phyloP scores from a whole-genome alignment of 2,329 filamentous ascomycete genomes.

The Verticillium tricorpus region DNA sequence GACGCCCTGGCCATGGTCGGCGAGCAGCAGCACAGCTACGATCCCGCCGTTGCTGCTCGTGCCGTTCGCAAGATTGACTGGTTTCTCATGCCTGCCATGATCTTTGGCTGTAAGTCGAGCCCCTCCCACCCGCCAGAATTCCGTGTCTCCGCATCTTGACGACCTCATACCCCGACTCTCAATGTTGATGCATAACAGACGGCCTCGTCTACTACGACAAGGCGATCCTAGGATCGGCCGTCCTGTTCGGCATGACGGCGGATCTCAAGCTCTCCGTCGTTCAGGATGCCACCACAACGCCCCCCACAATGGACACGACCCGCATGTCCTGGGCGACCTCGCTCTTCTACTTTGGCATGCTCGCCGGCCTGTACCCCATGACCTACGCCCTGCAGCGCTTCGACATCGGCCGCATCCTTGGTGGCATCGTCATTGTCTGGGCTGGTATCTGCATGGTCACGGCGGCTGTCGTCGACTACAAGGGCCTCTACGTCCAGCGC shows the following conservation, averaged over 20 bases:
- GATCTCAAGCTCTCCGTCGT: constrained; percentile 59
- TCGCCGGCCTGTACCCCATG: constrained; percentile 70
- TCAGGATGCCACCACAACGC: constrained; percentile 30
- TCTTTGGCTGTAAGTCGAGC: constrained; percentile 36
- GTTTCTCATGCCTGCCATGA: constrained; percentile 65
- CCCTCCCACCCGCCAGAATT: not conserved
- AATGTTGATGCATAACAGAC: constrained; percentile 18
- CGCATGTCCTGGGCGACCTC: constrained; percentile 74
- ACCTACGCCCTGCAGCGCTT: constrained; percentile 67
- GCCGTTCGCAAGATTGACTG: constrained; percentile 63
- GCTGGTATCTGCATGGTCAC: constrained; percentile 63
- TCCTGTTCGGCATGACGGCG: constrained; percentile 70
- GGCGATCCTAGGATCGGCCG: constrained; percentile 69
- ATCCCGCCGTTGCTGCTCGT: constrained; percentile 48
- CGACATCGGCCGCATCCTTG: constrained; percentile 59
- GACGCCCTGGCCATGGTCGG: constrained; percentile 56
- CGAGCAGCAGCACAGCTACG: constrained; percentile 47
- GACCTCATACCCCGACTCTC: not conserved
- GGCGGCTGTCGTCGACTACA: constrained; percentile 58
- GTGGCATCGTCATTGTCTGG: constrained; percentile 61
- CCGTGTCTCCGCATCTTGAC: too few relatives aligned
- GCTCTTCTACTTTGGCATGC: constrained; percentile 77
- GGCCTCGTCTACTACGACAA: constrained; percentile 44
- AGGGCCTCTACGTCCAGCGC: constrained; percentile 61
- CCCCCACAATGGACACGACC: constrained; percentile 58